Evolutionary conservation across 345 rosid species (phyloP), one percentile per base, ranked within the genome.

Genomic region (Heritiera fomes): DNA sequence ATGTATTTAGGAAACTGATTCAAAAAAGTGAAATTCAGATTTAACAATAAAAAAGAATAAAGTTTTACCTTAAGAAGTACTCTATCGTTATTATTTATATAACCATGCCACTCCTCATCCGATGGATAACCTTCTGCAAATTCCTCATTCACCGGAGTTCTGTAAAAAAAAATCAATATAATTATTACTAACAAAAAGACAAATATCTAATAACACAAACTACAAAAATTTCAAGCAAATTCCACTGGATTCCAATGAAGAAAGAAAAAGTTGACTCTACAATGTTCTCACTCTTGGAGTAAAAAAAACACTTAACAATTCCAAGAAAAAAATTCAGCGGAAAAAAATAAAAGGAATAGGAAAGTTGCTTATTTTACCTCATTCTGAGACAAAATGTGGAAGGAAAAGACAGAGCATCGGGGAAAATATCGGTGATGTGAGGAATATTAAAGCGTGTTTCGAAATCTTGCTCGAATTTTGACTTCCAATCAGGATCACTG

Each of bases 41-140:
- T 49, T 46, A 18, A 30, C 18, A 15, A 43, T 15, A 15, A 20
- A 1, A 43, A 38, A 34, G 38, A 34, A 34, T 1, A 34, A 34
- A 34, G 38, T 34, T 20, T 52, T 52, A 92, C 98, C 99, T 97
- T 97, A 61, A 97, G 95, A 80, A 97, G 98, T n/a, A 97, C 96
- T 60, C 98, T 85, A 53, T 97, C 98, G 55, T 83, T 89, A 80
- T 93, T 94, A 64, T 97, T 94, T 60, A 97, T 94, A 82, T 97
- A 94, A 53, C 99, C 98, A 70, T 94, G 94, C 98, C 99, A 97
- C 78, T 93, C 90, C 79, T 93, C 98, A 80, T 97, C 98, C 18
- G 97, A 91, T 0, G 98, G 98, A 71, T 94, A 97, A 23, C 94
- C 94, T 38, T 86, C 92, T 0, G 84, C 87, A 72, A 92, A 91